Evolutionary conservation across 1,284 basidiomycete genomes (phyloP).

Genomic region (Boletus calvinii): DNA sequence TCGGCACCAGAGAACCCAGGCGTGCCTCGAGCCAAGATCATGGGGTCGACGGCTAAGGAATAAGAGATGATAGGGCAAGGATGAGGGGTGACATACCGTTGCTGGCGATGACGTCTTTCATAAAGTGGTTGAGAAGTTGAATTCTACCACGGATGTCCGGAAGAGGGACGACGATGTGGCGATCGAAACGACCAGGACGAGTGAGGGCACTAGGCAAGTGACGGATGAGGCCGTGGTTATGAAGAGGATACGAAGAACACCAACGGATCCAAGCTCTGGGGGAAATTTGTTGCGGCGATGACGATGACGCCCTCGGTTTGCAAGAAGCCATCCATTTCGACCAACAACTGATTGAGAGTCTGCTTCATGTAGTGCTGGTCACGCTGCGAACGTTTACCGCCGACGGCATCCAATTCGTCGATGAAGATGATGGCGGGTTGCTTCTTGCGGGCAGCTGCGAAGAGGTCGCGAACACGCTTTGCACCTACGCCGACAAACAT

Average conservation of each 20-base stretch:
- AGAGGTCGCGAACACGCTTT: slow-evolving; percentile 94
- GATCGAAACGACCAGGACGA: slow-evolving; percentile 92
- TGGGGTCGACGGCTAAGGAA: slow-evolving; percentile 70
- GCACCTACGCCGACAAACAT: slow-evolving; percentile 97
- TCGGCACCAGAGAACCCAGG: slow-evolving; percentile 92
- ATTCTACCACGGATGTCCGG: slow-evolving; percentile 87
- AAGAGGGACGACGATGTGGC: slow-evolving; percentile 84
- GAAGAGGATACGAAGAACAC: slow-evolving; percentile 31
- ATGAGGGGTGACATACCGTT: slow-evolving; percentile 42
- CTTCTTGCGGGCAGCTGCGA: slow-evolving; percentile 92
- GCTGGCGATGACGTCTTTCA: slow-evolving; percentile 73
- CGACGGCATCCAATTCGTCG: slow-evolving; percentile 91
- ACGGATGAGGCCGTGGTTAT: slow-evolving; percentile 17
- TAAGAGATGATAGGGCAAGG: slow-evolving; percentile 2
- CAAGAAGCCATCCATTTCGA: slow-evolving; percentile 94
- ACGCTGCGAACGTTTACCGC: slow-evolving; percentile 86
- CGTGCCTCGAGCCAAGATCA: slow-evolving; percentile 85
- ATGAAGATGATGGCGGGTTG: slow-evolving; percentile 95
- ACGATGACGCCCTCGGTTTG: slow-evolving; percentile 91
- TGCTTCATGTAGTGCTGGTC: slow-evolving; percentile 91
- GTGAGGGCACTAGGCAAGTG: slow-evolving; percentile 70
- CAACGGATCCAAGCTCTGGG: slow-evolving; percentile 84
- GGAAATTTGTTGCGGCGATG: slow-evolving; percentile 95
- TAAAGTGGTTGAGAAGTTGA: slow-evolving; percentile 88
- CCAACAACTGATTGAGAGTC: slow-evolving; percentile 91